Conservation (phyloP, 257 asterid species). For the Solanum microdontum region DNA sequence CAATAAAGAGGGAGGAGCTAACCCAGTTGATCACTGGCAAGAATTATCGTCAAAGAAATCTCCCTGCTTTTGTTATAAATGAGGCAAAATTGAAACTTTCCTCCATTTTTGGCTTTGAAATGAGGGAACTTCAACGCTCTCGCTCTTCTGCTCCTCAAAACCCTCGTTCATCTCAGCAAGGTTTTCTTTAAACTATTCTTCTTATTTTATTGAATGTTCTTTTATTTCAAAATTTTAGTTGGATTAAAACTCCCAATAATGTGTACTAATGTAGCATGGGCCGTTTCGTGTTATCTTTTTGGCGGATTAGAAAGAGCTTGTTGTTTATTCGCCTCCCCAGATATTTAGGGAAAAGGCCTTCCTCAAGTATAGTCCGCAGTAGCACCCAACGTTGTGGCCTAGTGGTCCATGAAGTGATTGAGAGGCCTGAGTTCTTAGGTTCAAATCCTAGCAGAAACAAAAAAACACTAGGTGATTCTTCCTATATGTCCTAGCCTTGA, state of each 20-base stretch:
- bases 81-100: conserved; percentile 68
- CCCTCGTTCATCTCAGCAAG: conserved; percentile 12
- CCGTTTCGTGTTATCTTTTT: neutral
- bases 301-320: neutral
- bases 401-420: neutral
- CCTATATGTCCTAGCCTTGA: neutral
- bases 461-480: neutral
- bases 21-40: conserved; percentile 61
- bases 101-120: conserved; percentile 66
- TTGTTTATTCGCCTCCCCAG: neutral
- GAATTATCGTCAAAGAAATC: conserved; percentile 54
- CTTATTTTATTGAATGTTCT: neutral
- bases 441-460: neutral
- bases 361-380: neutral
- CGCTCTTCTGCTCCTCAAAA: conserved; percentile 30
- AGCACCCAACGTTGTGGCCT: neutral
- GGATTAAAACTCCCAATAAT: neutral
- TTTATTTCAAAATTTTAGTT: neutral
- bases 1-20: conserved; percentile 75
- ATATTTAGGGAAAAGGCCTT: neutral
- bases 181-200: neutral
- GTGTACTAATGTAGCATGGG: neutral
- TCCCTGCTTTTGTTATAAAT: conserved; percentile 61
- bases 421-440: neutral
- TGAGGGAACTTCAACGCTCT: conserved; percentile 74